These are phyloP conservation scores for Alnus rubra DNA, from an alignment of 306 rosid species.

Conservation along the genomic window DNA sequence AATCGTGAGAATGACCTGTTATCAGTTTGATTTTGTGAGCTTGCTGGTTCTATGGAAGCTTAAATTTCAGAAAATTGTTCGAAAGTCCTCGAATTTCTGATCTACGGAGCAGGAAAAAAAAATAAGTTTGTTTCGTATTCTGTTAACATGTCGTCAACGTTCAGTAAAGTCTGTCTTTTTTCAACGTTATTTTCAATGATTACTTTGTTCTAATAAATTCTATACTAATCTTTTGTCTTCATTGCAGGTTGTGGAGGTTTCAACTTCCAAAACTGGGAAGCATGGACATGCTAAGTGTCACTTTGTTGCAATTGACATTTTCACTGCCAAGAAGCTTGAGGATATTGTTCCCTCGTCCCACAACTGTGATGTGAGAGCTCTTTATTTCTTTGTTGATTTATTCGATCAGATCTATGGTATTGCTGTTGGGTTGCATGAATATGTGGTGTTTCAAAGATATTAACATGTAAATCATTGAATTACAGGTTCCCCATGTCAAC, in stretches of 20 bases:
- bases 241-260: constrained; percentile 91
- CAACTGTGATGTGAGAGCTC: constrained; percentile 82
- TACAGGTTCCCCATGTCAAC: constrained; percentile 92
- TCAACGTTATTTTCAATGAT: not conserved
- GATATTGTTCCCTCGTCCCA: constrained; percentile 99
- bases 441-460: not conserved
- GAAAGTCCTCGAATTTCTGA: not conserved
- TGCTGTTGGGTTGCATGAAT: not conserved
- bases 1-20: not conserved
- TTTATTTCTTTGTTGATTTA: not conserved
- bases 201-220: not conserved
- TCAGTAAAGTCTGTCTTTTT: not conserved
- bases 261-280: constrained; percentile 95
- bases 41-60: not conserved
- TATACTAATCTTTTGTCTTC: not conserved
- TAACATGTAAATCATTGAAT: constrained; percentile 9
- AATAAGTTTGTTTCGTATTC: not conserved
- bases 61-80: not conserved
- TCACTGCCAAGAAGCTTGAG: constrained; percentile 88
- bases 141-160: not conserved
- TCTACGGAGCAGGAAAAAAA: not conserved
- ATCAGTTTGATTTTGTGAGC: not conserved
- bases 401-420: not conserved
- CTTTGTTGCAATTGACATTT: constrained; percentile 94
- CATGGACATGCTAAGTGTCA: constrained; percentile 99